These are phyloP conservation scores for Neofusicoccum sp. DNA, from an alignment of 2,329 filamentous ascomycete species.

Conservation along the genomic window DNA sequence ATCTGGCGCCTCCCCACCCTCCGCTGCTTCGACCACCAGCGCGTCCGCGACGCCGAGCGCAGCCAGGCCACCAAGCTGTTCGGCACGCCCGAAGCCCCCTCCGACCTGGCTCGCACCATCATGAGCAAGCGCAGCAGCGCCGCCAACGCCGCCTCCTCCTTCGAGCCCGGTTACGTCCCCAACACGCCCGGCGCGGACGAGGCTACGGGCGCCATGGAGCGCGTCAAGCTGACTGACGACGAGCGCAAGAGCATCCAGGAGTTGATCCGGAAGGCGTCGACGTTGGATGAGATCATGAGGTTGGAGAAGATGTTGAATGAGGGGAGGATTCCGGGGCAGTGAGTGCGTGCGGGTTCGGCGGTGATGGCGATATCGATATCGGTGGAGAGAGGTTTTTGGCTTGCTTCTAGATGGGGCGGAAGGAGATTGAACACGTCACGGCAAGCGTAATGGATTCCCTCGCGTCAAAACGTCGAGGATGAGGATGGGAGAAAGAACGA, in stretches of 20 bases:
- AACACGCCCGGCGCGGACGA: slow-evolving; percentile 45
- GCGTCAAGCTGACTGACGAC: slow-evolving; percentile 82
- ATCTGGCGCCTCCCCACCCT: slow-evolving; percentile 83
- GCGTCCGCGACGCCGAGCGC: slow-evolving; percentile 85
- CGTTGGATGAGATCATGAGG: slow-evolving; percentile 81
- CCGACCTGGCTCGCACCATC: slow-evolving; percentile 78
- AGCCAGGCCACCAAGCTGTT: slow-evolving; percentile 76
- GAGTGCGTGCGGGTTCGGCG: background rate
- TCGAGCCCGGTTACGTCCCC: too few relatives aligned
- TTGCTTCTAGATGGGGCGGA: too few relatives aligned
- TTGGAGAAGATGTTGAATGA: slow-evolving; percentile 92
- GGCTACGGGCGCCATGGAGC: slow-evolving; percentile 58
- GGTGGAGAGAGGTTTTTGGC: too few relatives aligned
- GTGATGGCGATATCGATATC: background rate
- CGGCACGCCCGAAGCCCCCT: slow-evolving; percentile 74
- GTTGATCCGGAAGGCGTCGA: slow-evolving; percentile 84
- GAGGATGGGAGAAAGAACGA: too few relatives aligned
- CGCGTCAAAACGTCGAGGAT: too few relatives aligned
- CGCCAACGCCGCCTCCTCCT: slow-evolving; percentile 60
- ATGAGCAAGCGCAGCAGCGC: slow-evolving; percentile 79
- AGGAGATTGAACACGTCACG: too few relatives aligned
- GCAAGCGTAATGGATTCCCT: too few relatives aligned
- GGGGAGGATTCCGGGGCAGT: slow-evolving; percentile 46
- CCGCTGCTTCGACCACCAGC: slow-evolving; percentile 87
- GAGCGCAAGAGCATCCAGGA: slow-evolving; percentile 84